Evolutionary conservation across 1,139 yeast species (phyloP).

Genomic region (Diutina mesorugosa): DNA sequence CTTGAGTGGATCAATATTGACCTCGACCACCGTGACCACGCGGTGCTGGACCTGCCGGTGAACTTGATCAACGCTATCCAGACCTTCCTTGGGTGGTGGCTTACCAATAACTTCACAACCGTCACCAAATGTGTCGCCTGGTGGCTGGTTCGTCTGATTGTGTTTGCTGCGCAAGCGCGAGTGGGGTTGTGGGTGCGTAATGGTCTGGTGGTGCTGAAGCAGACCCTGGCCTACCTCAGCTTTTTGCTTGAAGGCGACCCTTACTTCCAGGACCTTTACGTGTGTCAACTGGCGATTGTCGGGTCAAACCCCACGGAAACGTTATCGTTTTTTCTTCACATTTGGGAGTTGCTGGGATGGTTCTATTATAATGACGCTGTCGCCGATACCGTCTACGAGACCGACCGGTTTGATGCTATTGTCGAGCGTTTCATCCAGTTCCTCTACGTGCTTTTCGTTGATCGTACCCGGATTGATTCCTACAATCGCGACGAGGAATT

Average conservation of each 20-base stretch:
- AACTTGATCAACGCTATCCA: constrained; percentile 39
- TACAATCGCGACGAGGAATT: constrained; percentile 13
- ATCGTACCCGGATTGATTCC: constrained; percentile 34
- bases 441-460: constrained; percentile 42
- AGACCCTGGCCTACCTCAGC: not conserved
- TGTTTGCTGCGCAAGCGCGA: constrained; percentile 60
- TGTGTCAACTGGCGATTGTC: constrained; percentile 42
- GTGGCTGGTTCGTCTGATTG: constrained; percentile 44
- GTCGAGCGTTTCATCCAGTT: constrained; percentile 42
- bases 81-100: constrained; percentile 18
- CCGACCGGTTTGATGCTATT: constrained; percentile 37
- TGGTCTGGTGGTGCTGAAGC: constrained; percentile 22
- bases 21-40: constrained; percentile 27
- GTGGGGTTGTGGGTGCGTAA: constrained; percentile 88
- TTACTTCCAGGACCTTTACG: constrained; percentile 37
- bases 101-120: constrained; percentile 9
- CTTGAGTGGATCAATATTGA: constrained; percentile 3
- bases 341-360: constrained; percentile 54
- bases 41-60: constrained; percentile 36
- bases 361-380: constrained; percentile 23
- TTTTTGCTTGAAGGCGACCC: constrained; percentile 22
- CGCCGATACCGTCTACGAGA: constrained; percentile 36
- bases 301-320: constrained; percentile 30
- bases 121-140: constrained; percentile 30
- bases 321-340: constrained; percentile 35